Percentiles rank a stretch among this genome's conserved stretches.
These are phyloP conservation scores for Erodium moschatum DNA, from an alignment of 441 rosid species.

Conservation along the genomic window DNA sequence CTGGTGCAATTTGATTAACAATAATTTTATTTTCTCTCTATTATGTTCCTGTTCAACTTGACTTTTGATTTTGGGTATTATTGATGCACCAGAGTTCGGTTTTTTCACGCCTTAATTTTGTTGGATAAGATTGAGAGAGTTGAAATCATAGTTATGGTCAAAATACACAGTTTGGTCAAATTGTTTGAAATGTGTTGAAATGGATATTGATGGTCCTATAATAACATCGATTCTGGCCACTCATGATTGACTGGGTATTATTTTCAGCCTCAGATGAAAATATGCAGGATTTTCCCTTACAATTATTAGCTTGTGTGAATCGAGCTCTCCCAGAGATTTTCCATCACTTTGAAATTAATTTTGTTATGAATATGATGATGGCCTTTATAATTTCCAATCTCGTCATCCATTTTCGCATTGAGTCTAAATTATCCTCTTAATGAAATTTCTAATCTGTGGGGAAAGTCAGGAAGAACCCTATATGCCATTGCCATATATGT, in stretches of 20 bases:
- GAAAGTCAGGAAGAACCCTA: neutral
- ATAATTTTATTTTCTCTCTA: neutral
- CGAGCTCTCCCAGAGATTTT: neutral
- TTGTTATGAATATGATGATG: neutral
- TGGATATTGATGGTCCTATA: slow-evolving; percentile 18
- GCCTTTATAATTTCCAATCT: neutral
- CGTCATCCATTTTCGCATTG: neutral
- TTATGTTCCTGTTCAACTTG: neutral
- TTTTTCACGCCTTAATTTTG: slow-evolving; percentile 11
- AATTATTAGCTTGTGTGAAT: neutral
- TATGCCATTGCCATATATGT: no score
- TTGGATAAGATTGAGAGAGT: slow-evolving; percentile 15
- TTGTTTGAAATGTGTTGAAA: slow-evolving; percentile 15
- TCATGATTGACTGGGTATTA: slow-evolving; percentile 20
- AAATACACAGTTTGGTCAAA: slow-evolving; percentile 18
- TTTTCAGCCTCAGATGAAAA: neutral
- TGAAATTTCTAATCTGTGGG: neutral
- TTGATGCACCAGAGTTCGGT: neutral
- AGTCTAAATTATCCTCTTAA: neutral
- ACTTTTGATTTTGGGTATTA: neutral
- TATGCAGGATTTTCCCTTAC: neutral
- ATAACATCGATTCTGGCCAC: slow-evolving; percentile 20
- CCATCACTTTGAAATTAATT: neutral
- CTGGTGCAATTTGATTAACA: neutral
- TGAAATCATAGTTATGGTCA: slow-evolving; percentile 16